phyloP scores from a whole-genome alignment of 495 filamentous ascomycete species.

The Daldinia caldariorum region DNA sequence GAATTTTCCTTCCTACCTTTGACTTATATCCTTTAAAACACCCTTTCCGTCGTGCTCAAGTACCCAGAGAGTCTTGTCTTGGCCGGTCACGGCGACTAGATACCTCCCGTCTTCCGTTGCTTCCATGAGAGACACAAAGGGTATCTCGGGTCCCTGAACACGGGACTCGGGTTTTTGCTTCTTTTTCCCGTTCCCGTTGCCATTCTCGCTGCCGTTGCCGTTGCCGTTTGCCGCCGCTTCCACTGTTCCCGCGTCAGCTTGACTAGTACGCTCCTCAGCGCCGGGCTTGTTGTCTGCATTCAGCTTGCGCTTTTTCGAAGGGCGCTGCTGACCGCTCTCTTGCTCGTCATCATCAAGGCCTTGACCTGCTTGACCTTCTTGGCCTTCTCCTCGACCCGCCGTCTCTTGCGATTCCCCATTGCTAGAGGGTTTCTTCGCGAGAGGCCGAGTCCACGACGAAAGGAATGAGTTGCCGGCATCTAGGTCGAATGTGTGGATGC shows the following conservation, averaged over 20 bases:
- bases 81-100: slow-evolving; percentile 79
- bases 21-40: slow-evolving; percentile 71
- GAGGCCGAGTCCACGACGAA: slow-evolving; percentile 60
- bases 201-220: neutral
- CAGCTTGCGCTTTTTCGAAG: slow-evolving; percentile 44
- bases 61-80: slow-evolving; percentile 90
- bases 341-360: slow-evolving; percentile 36
- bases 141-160: slow-evolving; percentile 45
- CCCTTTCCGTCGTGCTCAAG: slow-evolving; percentile 72
- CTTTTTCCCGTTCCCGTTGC: slow-evolving; percentile 26
- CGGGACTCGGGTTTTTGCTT: slow-evolving; percentile 32
- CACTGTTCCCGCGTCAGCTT: slow-evolving; percentile 20
- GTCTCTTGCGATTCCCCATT: slow-evolving; percentile 30
- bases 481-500: slow-evolving; percentile 62
- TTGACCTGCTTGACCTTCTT: slow-evolving; percentile 28
- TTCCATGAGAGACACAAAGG: slow-evolving; percentile 66
- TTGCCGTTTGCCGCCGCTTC: slow-evolving; percentile 17
- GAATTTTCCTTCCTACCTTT: slow-evolving; percentile 66
- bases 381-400: no score
- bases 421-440: slow-evolving; percentile 29
- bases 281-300: slow-evolving; percentile 40
- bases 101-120: slow-evolving; percentile 68
- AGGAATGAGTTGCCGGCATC: slow-evolving; percentile 56
- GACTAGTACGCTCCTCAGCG: slow-evolving; percentile 14
- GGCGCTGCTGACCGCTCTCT: slow-evolving; percentile 42